Evolutionary conservation across 139 green algal species (phyloP).

Genomic region (Dunaliella sp.): DNA sequence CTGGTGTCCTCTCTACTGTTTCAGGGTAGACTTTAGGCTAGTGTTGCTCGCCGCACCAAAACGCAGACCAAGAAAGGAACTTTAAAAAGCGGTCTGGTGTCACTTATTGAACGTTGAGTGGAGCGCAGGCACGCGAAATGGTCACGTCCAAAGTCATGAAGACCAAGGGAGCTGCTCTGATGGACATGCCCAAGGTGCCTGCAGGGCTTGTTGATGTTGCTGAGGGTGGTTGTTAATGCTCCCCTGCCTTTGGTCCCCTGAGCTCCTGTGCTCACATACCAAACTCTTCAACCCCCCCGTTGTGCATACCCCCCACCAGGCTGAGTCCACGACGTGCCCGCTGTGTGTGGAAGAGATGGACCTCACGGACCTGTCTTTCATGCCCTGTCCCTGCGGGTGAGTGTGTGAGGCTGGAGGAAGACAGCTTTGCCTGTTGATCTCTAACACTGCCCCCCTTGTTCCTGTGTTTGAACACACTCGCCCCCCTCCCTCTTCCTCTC

Average conservation of each 20-base stretch:
- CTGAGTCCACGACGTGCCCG: constrained; percentile 29
- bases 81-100: constrained; percentile 5
- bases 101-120: constrained; percentile 27
- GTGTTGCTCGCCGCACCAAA: constrained; percentile 26
- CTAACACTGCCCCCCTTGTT: background rate
- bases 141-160: background rate
- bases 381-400: constrained; percentile 58
- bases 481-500: background rate
- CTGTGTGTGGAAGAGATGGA: constrained; percentile 61
- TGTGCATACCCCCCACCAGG: background rate
- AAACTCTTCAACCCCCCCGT: background rate
- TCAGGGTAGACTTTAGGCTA: constrained; percentile 14
- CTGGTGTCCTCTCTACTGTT: constrained; percentile 20
- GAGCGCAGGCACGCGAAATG: constrained; percentile 20
- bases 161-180: background rate
- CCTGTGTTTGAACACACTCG: no score
- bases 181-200: background rate
- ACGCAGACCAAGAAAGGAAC: background rate
- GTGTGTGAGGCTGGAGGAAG: constrained; percentile 3
- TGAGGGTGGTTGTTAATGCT: background rate
- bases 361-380: constrained; percentile 51
- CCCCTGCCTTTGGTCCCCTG: background rate
- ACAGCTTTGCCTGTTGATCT: background rate
- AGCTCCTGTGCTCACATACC: background rate
- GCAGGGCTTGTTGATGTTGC: background rate